Base-by-base conservation (phyloP, 371 early-diverging fungal genomes). In the Umbelopsis sp. region DNA sequence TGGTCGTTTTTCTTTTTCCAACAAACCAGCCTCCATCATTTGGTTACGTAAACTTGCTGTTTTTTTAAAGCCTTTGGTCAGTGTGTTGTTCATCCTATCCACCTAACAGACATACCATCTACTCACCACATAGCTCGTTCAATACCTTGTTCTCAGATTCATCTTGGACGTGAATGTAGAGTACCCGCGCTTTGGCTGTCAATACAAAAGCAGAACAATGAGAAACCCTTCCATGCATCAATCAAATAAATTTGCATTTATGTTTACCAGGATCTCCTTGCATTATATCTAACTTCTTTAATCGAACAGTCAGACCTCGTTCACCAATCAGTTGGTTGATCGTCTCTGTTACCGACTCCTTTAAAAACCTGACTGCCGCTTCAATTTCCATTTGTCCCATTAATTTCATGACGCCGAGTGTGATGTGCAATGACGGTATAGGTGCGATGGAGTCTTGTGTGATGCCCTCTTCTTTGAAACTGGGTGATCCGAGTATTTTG, bases 371-470 rank as follows among this genome's bases (percentile, higher is more conserved):
- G 2, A 74, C 65, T 9, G 79, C 74, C 10, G 64, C 62, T 52
- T 76, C 76, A 20, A 78, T 66, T 8, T 78, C 79, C 9, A 65
- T 20, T 25, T 74, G 74, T 38, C 57, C 64, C 46, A 75, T 14
- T 5, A 80, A 41, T 25, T 75, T 77, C 38, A 71, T 72, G 20
- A 80, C 76, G 5, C 80, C 80, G n/a, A 80, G 46, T 0, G 80
- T 80, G 24, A 80, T 76, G 38, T 80, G 80, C 20, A 80, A 25
- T 65, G 77, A 77, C 44, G 67, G 71, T 37, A 75, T 66, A 5
- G 50, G 51, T 0, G 77, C 73, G 14, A 80, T 20, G 29, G 75
- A 69, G 14, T 70, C 67, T 5, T 67, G 45, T 20, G 75, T 74
- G n/a, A 80, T 44, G 5, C 75, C 74, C 6, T 69, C 45, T 14